A percentile compares a stretch with the other conserved stretches of the same genome.
Conservation (phyloP, 2,329 filamentous ascomycete genomes). For the Emmonsia crescens region DNA sequence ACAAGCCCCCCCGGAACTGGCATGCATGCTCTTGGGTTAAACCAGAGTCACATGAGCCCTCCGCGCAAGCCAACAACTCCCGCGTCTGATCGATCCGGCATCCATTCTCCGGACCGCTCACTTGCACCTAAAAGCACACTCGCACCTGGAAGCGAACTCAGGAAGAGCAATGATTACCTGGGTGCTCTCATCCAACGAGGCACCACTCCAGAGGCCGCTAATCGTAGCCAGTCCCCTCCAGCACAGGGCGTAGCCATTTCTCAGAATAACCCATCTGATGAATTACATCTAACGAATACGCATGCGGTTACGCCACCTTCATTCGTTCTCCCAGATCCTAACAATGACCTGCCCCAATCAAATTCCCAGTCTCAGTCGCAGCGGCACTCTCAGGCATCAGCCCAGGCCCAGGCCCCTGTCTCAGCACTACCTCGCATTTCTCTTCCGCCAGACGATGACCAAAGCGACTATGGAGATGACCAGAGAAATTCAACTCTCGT, state of each 20-base stretch:
- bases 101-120: neutral
- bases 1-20: slow-evolving; percentile 28
- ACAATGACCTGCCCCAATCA: slow-evolving; percentile 10
- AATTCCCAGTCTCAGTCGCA: slow-evolving; percentile 14
- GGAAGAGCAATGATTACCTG: slow-evolving; percentile 30
- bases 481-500: slow-evolving; percentile 38
- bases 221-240: slow-evolving; percentile 11
- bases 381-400: neutral
- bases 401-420: slow-evolving; percentile 4
- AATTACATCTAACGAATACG: neutral
- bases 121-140: neutral
- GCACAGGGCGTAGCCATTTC: slow-evolving; percentile 5
- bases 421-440: slow-evolving; percentile 27
- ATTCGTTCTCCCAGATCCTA: neutral
- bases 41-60: neutral
- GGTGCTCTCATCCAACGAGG: slow-evolving; percentile 29
- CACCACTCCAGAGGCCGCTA: slow-evolving; percentile 11
- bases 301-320: neutral
- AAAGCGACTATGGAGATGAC: slow-evolving; percentile 46
- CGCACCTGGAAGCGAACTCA: slow-evolving; percentile 19
- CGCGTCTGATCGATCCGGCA: neutral
- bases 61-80: neutral
- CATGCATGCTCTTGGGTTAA: neutral
- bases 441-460: slow-evolving; percentile 37
- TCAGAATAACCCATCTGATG: slow-evolving; percentile 3